Percentiles rank a stretch among this genome's conserved stretches.
phyloP scores from a whole-genome alignment of 352 stramenopile genomes.

The Pythium aristosporum region DNA sequence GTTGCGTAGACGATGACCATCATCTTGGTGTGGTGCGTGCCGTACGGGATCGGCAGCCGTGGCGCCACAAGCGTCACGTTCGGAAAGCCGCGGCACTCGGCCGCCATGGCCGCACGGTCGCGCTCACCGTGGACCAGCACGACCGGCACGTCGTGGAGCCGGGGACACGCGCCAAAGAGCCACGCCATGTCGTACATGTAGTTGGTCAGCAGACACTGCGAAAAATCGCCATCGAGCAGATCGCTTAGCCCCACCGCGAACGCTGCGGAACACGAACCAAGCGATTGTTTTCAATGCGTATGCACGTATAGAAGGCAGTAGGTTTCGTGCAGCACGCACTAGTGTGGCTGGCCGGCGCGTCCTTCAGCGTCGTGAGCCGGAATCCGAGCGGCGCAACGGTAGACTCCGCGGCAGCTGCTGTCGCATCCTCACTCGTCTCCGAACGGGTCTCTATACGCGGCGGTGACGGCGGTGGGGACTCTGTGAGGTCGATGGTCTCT shows the following conservation, averaged over 20 bases:
- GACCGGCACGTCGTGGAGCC: slow-evolving; percentile 59
- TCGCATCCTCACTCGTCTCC: neutral
- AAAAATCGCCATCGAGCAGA: slow-evolving; percentile 61
- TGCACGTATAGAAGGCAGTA: neutral
- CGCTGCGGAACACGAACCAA: slow-evolving; percentile 24
- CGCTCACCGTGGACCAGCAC: slow-evolving; percentile 78
- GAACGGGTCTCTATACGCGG: neutral
- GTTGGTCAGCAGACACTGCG: slow-evolving; percentile 68
- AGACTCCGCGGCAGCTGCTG: neutral
- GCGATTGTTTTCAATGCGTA: neutral
- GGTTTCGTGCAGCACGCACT: neutral
- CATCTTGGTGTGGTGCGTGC: slow-evolving; percentile 89
- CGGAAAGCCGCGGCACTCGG: slow-evolving; percentile 49
- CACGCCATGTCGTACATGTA: slow-evolving; percentile 82
- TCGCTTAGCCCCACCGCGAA: slow-evolving; percentile 42
- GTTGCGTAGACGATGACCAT: slow-evolving; percentile 64
- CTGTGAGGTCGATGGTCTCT: slow-evolving; percentile 17
- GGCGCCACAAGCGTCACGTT: slow-evolving; percentile 70
- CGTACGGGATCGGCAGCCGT: slow-evolving; percentile 75
- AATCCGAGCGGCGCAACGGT: slow-evolving; percentile 11
- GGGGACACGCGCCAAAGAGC: slow-evolving; percentile 64
- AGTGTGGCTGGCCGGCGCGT: slow-evolving; percentile 21
- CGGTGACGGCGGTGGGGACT: slow-evolving; percentile 10
- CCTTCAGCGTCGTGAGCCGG: slow-evolving; percentile 23
- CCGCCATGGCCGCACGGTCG: slow-evolving; percentile 50